These are phyloP conservation scores for Cordyceps cicadae DNA, from an alignment of 2,329 filamentous ascomycete genomes.

Conservation along the genomic window DNA sequence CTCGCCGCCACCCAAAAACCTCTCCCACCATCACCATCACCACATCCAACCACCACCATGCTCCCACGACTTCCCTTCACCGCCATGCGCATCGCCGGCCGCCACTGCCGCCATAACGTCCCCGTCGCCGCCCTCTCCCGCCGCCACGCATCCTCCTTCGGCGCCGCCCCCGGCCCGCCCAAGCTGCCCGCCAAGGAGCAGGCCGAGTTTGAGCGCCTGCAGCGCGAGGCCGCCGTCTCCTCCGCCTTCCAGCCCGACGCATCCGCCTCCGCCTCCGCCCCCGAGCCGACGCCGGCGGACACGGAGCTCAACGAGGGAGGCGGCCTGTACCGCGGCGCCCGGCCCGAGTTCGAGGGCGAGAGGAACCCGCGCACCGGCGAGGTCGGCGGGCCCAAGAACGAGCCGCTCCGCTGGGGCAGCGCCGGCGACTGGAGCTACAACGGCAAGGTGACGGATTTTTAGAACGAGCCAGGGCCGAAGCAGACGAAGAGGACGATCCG, in stretches of 20 bases:
- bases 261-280: slow-evolving; percentile 6
- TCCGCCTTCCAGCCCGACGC: slow-evolving; percentile 31
- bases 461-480: slow-evolving; percentile 10
- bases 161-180: slow-evolving; percentile 58
- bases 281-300: slow-evolving; percentile 22
- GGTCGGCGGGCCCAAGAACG: slow-evolving; percentile 94
- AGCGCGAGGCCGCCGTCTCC: slow-evolving; percentile 49
- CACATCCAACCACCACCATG: background rate
- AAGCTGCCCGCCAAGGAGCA: slow-evolving; percentile 83
- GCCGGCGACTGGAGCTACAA: slow-evolving; percentile 84
- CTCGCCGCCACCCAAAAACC: background rate
- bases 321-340: slow-evolving; percentile 65
- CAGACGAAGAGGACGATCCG: too few relatives aligned
- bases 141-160: slow-evolving; percentile 32
- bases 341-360: slow-evolving; percentile 89
- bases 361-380: slow-evolving; percentile 90
- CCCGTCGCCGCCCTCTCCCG: slow-evolving; percentile 12
- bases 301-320: slow-evolving; percentile 47
- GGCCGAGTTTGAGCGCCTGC: slow-evolving; percentile 81
- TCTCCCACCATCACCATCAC: background rate
- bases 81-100: background rate
- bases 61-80: slow-evolving; percentile 8
- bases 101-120: background rate
- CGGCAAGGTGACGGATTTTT: slow-evolving; percentile 89
- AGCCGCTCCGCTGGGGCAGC: slow-evolving; percentile 80